Conservation (phyloP, 441 rosid genomes). For the Biscutella laevigata region DNA sequence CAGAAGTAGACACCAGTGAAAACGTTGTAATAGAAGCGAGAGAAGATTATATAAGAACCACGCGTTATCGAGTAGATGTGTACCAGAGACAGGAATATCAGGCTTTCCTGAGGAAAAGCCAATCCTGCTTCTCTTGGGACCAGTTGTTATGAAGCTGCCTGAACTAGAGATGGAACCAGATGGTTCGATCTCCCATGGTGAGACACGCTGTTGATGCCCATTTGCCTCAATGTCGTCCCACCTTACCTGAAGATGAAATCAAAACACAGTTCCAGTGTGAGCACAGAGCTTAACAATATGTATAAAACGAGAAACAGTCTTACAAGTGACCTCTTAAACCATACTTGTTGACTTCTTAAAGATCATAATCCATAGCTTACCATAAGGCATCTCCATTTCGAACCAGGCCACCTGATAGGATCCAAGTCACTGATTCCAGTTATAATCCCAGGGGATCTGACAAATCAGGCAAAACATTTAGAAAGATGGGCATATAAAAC, state of each 20-base stretch:
- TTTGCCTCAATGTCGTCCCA: conserved; percentile 67
- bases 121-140: conserved; percentile 72
- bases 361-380: conserved; percentile 30
- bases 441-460: conserved; percentile 70
- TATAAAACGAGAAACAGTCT: not conserved
- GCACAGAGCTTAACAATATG: not conserved
- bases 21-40: not conserved
- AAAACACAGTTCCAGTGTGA: conserved; percentile 10
- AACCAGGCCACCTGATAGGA: conserved; percentile 83
- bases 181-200: conserved; percentile 92
- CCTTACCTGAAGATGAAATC: conserved; percentile 46
- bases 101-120: conserved; percentile 61
- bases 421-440: conserved; percentile 68
- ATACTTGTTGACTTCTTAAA: not conserved
- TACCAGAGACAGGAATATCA: conserved; percentile 66
- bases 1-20: not conserved
- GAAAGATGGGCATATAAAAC: not conserved
- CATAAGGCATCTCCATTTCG: conserved; percentile 89
- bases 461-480: not conserved
- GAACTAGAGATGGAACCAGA: conserved; percentile 50
- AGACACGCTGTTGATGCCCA: conserved; percentile 58
- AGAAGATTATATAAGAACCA: not conserved
- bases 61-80: not conserved
- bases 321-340: not conserved
- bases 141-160: conserved; percentile 42